Conservation (phyloP, 352 stramenopile species). For the Globisporangium irregulare region DNA sequence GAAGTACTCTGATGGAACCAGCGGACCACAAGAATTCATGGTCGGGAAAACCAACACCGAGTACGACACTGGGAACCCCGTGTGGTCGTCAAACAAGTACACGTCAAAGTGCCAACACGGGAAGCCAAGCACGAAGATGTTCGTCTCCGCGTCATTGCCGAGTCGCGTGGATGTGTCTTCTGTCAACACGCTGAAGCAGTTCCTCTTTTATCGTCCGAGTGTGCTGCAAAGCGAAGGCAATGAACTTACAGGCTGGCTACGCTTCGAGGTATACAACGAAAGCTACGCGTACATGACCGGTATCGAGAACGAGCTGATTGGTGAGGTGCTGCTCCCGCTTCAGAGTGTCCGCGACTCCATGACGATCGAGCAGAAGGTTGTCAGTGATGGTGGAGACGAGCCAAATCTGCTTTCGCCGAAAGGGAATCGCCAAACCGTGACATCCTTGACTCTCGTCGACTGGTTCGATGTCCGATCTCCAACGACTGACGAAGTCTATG, state of each 20-base stretch:
- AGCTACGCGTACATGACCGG: slow-evolving; percentile 77
- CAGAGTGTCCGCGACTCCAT: slow-evolving; percentile 65
- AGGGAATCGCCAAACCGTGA: slow-evolving; percentile 37
- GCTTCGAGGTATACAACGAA: slow-evolving; percentile 75
- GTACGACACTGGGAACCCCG: slow-evolving; percentile 63
- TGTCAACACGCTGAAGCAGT: slow-evolving; percentile 74
- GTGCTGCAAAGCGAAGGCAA: slow-evolving; percentile 22
- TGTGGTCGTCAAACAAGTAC: slow-evolving; percentile 75
- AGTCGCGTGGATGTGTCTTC: slow-evolving; percentile 60
- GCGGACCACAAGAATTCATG: slow-evolving; percentile 47
- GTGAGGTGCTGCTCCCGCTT: slow-evolving; percentile 68
- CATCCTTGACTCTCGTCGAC: slow-evolving; percentile 67
- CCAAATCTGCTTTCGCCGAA: not conserved
- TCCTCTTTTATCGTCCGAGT: slow-evolving; percentile 67
- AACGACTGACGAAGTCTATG: slow-evolving; percentile 53
- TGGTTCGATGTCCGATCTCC: slow-evolving; percentile 76
- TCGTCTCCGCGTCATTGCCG: slow-evolving; percentile 47
- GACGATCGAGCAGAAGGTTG: slow-evolving; percentile 52
- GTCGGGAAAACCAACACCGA: slow-evolving; percentile 87
- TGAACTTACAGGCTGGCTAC: slow-evolving; percentile 58
- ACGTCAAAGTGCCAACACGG: slow-evolving; percentile 58
- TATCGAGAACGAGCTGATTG: slow-evolving; percentile 68
- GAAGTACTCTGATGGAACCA: slow-evolving; percentile 55
- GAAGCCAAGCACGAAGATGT: slow-evolving; percentile 60
- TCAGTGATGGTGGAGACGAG: slow-evolving; percentile 23